A percentile compares a stretch with the other conserved stretches of the same genome.
Evolutionary conservation across 1,139 yeast species (phyloP).

Genomic region (Scheffersomyces quercinus): DNA sequence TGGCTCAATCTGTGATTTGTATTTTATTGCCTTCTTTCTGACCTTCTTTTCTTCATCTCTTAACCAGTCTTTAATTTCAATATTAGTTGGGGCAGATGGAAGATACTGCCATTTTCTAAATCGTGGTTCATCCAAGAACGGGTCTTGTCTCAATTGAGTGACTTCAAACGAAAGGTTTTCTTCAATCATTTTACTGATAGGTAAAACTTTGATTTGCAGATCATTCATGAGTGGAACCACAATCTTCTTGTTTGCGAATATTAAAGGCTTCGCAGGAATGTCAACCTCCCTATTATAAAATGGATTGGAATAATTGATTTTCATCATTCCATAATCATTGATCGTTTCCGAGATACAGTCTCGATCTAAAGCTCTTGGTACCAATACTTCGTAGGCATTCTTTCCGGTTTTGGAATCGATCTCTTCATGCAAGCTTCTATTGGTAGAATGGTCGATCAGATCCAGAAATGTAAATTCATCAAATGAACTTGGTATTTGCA

Average conservation of each 20-base stretch:
- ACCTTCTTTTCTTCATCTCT: constrained; percentile 14
- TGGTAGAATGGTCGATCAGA: not conserved
- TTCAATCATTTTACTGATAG: constrained; percentile 13
- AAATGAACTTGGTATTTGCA: constrained; percentile 16
- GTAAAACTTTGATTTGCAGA: constrained; percentile 11
- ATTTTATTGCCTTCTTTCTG: constrained; percentile 16
- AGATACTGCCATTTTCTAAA: constrained; percentile 30
- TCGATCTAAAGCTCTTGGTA: constrained; percentile 21
- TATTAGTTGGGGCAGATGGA: constrained; percentile 31
- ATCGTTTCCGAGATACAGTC: constrained; percentile 34
- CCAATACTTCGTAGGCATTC: constrained; percentile 17
- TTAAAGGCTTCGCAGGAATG: constrained; percentile 53
- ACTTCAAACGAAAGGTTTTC: constrained; percentile 1
- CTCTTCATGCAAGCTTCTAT: not conserved
- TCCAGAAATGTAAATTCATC: constrained; percentile 3
- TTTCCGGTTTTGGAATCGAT: constrained; percentile 1
- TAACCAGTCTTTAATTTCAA: constrained; percentile 21
- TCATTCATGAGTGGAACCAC: constrained; percentile 32
- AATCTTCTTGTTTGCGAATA: constrained; percentile 68
- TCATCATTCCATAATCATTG: constrained; percentile 46
- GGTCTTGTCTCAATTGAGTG: constrained; percentile 1
- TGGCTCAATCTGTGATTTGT: constrained; percentile 53
- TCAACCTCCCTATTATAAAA: constrained; percentile 56
- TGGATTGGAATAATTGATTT: constrained; percentile 62
- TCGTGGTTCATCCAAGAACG: not conserved